Evolutionary conservation across 2,329 filamentous ascomycete genomes (phyloP), one percentile per base, ranked within the genome.

Genomic region (Cercospora sp.): DNA sequence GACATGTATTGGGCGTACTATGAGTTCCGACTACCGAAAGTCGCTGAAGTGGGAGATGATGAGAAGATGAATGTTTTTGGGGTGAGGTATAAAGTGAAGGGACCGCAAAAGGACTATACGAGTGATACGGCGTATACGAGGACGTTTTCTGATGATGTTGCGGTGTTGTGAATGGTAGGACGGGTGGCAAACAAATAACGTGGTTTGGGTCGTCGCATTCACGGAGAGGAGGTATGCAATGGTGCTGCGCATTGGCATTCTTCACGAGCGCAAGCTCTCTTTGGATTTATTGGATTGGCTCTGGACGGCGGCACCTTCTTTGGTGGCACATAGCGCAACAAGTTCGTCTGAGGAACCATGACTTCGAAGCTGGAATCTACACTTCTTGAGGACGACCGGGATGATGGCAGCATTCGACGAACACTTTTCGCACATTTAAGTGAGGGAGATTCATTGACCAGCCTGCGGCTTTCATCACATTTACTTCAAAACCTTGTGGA

Each of bases 1-100:
- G 91, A 94, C 74, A 88, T 88, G 71, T 93, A 93, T 75, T 84
- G 90, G 65, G 89, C 91, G 40, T 83, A 84, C 58, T 93, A 92
- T 77, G 84, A 88, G 69, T 94, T 94, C 78, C 78, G 12, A 82
- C 40, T 79, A 57, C 72, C 73, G 0, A 72, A 76, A 23, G 51
- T 64, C 16, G 62, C 62, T 28, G 62, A 64, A 20, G 62, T 58
- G 26, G 71, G 72, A 5, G 70, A 64, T 5, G 74, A 74, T 28
- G 69, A 74, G 40, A 68, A 66, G 9, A 77, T 78, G 74, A 67
- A 77, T 20, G 72, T 77, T n/a, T 79, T 78, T 68, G 78, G 78
- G 2, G 72, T 79, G 63, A 63, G 75, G 40, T 79, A 79, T 66
- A 78, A 79, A 64, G 78, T 79, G 59, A 78, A 79, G 55, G 78